These are phyloP conservation scores for Oryza meyeriana DNA, from an alignment of 176 grass and related monocot species.

Conservation along the genomic window DNA sequence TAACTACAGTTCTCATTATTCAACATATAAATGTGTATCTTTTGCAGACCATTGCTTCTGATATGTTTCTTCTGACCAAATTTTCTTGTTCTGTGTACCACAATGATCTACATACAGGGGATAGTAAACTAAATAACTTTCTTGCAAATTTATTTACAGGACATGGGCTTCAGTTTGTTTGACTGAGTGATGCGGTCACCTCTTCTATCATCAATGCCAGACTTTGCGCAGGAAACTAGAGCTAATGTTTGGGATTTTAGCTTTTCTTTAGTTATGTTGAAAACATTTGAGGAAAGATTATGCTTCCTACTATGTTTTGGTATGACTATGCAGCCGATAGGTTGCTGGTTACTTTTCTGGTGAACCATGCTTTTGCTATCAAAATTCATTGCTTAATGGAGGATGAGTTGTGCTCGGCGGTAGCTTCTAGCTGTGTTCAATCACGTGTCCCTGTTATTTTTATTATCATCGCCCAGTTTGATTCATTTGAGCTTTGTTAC, in stretches of 20 bases:
- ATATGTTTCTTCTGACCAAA: background rate
- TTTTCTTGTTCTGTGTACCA: too few relatives aligned
- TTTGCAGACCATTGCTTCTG: background rate
- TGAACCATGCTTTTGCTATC: background rate
- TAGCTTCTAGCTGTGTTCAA: background rate
- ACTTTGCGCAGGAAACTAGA: background rate
- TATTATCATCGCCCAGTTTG: background rate
- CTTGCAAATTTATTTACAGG: constrained; percentile 15
- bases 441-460: background rate
- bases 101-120: too few relatives aligned
- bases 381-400: background rate
- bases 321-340: constrained; percentile 25
- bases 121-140: background rate
- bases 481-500: background rate
- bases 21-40: background rate
- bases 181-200: constrained; percentile 4
- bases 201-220: background rate
- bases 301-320: background rate
- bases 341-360: background rate
- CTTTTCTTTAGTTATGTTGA: constrained; percentile 24
- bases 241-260: constrained; percentile 24
- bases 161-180: constrained; percentile 56
- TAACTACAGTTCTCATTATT: background rate
- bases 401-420: background rate
- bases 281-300: constrained; percentile 18